Evolutionary conservation across 208 protist genomes (phyloP).

Genomic region (Paratrypanosoma confusum): DNA sequence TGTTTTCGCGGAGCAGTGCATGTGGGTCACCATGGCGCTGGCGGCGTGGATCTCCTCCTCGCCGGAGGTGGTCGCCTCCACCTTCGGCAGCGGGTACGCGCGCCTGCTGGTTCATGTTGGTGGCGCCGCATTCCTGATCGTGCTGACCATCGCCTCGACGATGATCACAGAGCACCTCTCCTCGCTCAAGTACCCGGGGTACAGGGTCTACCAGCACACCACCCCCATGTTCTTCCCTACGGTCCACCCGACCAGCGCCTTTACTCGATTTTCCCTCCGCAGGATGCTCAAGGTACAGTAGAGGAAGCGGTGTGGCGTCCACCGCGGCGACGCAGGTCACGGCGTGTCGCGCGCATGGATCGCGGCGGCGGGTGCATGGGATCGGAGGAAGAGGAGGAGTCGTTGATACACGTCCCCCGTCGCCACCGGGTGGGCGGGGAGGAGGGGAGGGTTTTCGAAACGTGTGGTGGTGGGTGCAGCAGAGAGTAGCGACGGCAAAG

Average conservation of each 20-base stretch:
- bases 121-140: constrained; percentile 26
- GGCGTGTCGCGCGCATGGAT: no score
- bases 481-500: no score
- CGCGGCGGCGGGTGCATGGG: no score
- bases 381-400: no score
- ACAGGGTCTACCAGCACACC: constrained; percentile 49
- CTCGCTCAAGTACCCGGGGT: constrained; percentile 46
- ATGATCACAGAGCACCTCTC: constrained; percentile 46
- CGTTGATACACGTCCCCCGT: no score
- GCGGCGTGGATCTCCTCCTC: constrained; percentile 17
- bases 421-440: no score
- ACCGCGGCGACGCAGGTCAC: no score
- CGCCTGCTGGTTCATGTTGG: neutral
- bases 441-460: no score
- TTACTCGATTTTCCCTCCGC: no score
- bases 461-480: no score
- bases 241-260: constrained; percentile 29
- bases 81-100: neutral
- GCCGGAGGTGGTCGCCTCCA: constrained; percentile 1
- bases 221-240: constrained; percentile 70
- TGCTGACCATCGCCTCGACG: constrained; percentile 41
- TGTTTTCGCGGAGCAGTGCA: constrained; percentile 47
- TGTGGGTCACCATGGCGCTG: constrained; percentile 48
- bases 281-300: no score
- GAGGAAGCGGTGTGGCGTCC: no score